phyloP scores from a whole-genome alignment of 2,329 filamentous ascomycete species.

The Fusarium bactridioides region DNA sequence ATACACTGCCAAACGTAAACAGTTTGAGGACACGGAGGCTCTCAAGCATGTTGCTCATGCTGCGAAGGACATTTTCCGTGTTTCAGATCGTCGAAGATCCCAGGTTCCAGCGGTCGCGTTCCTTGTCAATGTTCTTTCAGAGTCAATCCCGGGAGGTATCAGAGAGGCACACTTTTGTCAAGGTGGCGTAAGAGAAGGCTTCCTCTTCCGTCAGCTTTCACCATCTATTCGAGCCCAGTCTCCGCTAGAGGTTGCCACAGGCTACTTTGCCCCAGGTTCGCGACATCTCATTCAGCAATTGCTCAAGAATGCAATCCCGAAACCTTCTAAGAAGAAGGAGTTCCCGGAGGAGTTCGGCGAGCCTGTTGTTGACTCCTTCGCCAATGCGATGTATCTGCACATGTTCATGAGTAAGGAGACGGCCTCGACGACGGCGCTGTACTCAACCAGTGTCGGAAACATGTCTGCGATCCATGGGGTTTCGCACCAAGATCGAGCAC shows the following conservation, averaged over 20 bases:
- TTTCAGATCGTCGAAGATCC: slow-evolving; percentile 69
- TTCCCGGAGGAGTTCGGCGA: slow-evolving; percentile 53
- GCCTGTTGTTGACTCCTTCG: slow-evolving; percentile 62
- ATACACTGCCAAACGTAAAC: slow-evolving; percentile 59
- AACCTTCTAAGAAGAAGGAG: slow-evolving; percentile 33
- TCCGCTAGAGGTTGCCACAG: slow-evolving; percentile 68
- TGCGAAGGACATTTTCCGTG: slow-evolving; percentile 61
- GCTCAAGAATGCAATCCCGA: slow-evolving; percentile 58
- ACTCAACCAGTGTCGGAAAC: slow-evolving; percentile 69
- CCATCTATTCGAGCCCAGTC: slow-evolving; percentile 57
- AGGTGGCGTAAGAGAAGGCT: slow-evolving; percentile 74
- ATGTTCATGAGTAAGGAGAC: slow-evolving; percentile 60
- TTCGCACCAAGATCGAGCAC: slow-evolving; percentile 66
- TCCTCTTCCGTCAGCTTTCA: slow-evolving; percentile 64
- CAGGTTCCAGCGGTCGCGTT: slow-evolving; percentile 76
- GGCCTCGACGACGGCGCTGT: slow-evolving; percentile 65
- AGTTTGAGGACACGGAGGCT: slow-evolving; percentile 60
- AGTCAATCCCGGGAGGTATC: slow-evolving; percentile 66
- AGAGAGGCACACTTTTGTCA: slow-evolving; percentile 73
- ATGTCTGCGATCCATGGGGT: slow-evolving; percentile 69
- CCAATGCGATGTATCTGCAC: slow-evolving; percentile 66
- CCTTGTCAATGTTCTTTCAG: slow-evolving; percentile 68
- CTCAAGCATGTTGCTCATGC: slow-evolving; percentile 47
- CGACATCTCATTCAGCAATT: slow-evolving; percentile 55
- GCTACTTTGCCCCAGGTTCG: slow-evolving; percentile 58